phyloP scores from a whole-genome alignment of 257 asterid genomes.

The Ligustrum vulgare region DNA sequence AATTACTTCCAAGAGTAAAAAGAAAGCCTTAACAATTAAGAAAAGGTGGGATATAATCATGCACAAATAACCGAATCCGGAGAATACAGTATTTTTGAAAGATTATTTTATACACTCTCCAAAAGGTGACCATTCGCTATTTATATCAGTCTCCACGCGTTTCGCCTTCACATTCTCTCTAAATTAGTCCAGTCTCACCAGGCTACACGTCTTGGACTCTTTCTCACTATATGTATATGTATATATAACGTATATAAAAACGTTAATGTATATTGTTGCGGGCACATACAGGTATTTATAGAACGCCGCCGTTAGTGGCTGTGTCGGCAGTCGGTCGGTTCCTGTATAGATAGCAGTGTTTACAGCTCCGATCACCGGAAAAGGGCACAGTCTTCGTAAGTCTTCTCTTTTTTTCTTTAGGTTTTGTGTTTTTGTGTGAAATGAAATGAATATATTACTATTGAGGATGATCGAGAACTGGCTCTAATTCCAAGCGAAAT shows the following conservation, averaged over 20 bases:
- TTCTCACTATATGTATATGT: background rate
- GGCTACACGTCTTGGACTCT: background rate
- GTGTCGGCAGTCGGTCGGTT: conserved; percentile 11
- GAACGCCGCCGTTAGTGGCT: background rate
- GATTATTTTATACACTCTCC: background rate
- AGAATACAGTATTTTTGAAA: too few relatives aligned
- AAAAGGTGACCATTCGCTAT: background rate
- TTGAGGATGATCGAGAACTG: background rate
- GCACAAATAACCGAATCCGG: background rate
- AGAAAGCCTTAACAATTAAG: too few relatives aligned
- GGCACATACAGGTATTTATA: background rate
- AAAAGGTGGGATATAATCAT: too few relatives aligned
- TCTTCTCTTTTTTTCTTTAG: background rate
- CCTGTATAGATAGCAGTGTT: conserved; percentile 8
- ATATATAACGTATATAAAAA: background rate
- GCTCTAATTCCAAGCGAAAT: background rate
- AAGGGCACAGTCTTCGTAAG: conserved; percentile 17
- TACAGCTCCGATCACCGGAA: conserved; percentile 1
- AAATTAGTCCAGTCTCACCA: background rate
- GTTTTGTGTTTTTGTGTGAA: background rate
- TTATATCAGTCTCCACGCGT: background rate
- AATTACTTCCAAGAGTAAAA: too few relatives aligned
- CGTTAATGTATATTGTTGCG: background rate
- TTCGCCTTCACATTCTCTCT: background rate
- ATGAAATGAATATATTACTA: background rate